Conservation (phyloP, 495 filamentous ascomycete species). For the Amorphotheca resinae region DNA sequence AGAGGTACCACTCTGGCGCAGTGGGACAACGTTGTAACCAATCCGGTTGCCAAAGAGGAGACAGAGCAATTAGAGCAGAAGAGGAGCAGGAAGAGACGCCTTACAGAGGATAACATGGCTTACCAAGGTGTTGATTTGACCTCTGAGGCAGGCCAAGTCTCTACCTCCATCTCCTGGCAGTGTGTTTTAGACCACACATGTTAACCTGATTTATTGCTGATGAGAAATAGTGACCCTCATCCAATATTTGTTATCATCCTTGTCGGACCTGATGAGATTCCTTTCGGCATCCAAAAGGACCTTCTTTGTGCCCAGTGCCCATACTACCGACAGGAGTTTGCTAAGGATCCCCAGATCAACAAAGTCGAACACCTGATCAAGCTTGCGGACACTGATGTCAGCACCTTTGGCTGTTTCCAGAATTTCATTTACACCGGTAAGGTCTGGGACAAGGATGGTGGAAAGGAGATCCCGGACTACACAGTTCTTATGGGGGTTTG, state of each 20-base stretch:
- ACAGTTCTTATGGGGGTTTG: slow-evolving; percentile 37
- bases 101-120: slow-evolving; percentile 2
- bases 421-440: slow-evolving; percentile 38
- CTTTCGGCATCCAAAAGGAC: slow-evolving; percentile 44
- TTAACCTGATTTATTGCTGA: not conserved
- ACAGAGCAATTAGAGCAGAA: no score
- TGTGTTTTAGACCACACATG: slow-evolving; percentile 3
- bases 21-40: no score
- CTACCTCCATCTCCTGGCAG: slow-evolving; percentile 18
- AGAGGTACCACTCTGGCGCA: no score
- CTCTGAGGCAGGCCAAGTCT: slow-evolving; percentile 10
- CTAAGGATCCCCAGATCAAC: slow-evolving; percentile 19
- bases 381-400: slow-evolving; percentile 30
- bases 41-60: no score
- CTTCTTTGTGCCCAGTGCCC: slow-evolving; percentile 38
- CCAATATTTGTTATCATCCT: slow-evolving; percentile 38
- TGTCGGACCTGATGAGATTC: slow-evolving; percentile 33
- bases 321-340: slow-evolving; percentile 31
- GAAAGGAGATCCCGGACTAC: slow-evolving; percentile 30
- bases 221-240: slow-evolving; percentile 33
- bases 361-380: slow-evolving; percentile 34
- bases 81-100: no score
- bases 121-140: slow-evolving; percentile 17
- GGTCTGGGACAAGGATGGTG: slow-evolving; percentile 25
- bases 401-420: slow-evolving; percentile 38